Evolutionary conservation across 768 basidiomycete species (phyloP), one percentile per base, ranked within the genome.

Genomic region (Pisolithus marmoratus): DNA sequence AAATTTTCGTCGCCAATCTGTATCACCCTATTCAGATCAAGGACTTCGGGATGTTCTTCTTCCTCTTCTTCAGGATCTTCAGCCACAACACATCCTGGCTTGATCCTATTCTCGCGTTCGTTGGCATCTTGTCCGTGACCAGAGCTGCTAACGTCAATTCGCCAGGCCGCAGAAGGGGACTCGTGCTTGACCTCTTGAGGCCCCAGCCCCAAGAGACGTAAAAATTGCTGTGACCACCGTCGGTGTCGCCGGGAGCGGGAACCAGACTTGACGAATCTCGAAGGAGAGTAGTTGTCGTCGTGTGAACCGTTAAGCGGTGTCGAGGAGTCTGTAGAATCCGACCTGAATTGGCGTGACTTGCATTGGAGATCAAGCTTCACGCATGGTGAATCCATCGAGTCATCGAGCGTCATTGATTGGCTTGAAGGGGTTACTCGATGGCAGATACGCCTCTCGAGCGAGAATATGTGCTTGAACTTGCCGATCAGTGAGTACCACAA

Each of bases 281-380:
- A 53, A n/a, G 67, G 61, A 27, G 53, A 56, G 38, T 57, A 49
- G 22, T 49, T 29, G 5, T 14, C 14, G 31, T 46, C 22, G 34
- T 24, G 27, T n/a, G 52, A 12, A 19, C 41, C 8, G 1, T 65
- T 63, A 34, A 67, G 29, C 0, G 66, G 67, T 0, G 60, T 67
- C 24, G 58, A 58, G 3, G 67, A 67, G 19, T 67, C 66, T 5
- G 65, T 50, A 1, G 66, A 69, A 36, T 51, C 50, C 5, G 62
- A 58, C 7, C 65, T 66, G 49, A 12, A 19, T 8, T 40, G 60
- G 5, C 54, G 59, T 9, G 46, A 23, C 31, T 52, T 43, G 24
- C 15, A 15, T 40, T 36, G 59, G 31, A 11, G 29, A 31, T 57
- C 52, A 27, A 46, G 3, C 8, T 34, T 17, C 1, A 45, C 1